phyloP scores from a whole-genome alignment of 2,329 filamentous ascomycete species.

The Blastomyces silverae region DNA sequence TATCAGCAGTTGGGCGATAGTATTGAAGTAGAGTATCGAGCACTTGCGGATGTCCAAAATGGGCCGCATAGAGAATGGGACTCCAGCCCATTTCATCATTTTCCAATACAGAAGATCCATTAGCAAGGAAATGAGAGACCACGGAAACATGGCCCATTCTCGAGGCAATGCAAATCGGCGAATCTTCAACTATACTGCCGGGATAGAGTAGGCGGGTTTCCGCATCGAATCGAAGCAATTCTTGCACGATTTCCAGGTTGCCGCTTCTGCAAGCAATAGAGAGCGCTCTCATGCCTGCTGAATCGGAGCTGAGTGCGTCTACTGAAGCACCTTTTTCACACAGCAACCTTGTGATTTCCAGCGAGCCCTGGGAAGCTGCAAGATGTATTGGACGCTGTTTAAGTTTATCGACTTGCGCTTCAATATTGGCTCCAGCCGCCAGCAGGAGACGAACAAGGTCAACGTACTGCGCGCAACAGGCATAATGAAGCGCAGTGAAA shows the following conservation, averaged over 20 bases:
- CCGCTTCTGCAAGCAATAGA: conserved; percentile 34
- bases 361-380: conserved; percentile 28
- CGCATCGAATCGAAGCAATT: conserved; percentile 31
- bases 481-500: conserved; percentile 35
- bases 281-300: conserved; percentile 33
- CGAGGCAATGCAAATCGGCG: conserved; percentile 35
- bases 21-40: conserved; percentile 30
- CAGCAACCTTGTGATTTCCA: conserved; percentile 31
- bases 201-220: conserved; percentile 27
- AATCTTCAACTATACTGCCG: conserved; percentile 31
- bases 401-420: conserved; percentile 28
- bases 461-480: conserved; percentile 29
- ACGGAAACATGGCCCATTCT: conserved; percentile 32
- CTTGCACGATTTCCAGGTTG: conserved; percentile 31
- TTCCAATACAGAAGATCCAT: conserved; percentile 32
- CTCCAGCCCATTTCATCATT: conserved; percentile 35
- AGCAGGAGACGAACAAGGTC: conserved; percentile 32
- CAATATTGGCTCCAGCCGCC: conserved; percentile 31
- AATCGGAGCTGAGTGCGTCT: conserved; percentile 28
- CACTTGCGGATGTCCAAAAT: conserved; percentile 34
- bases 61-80: conserved; percentile 36
- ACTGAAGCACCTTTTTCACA: conserved; percentile 28
- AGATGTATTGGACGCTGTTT: conserved; percentile 33
- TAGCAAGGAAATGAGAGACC: conserved; percentile 30
- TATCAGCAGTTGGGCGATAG: conserved; percentile 21